Evolutionary conservation across 768 basidiomycete species (phyloP), one percentile per base, ranked within the genome.

Genomic region (Hygrophoropsis aurantiaca): DNA sequence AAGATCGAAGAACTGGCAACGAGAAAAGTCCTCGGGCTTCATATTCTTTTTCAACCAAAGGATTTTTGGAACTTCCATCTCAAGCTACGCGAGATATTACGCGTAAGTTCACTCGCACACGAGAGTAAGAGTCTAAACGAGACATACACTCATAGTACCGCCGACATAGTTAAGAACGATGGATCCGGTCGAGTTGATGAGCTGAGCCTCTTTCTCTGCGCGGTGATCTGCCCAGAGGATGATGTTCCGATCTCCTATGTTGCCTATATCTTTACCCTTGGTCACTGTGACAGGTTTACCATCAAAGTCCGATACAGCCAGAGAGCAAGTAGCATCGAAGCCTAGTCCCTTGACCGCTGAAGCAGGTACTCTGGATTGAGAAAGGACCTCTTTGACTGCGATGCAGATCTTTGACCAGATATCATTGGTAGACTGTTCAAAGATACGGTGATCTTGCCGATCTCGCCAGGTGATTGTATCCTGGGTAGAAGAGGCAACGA

Each of bases 11-110:
- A 90, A 89, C 57, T 90, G 86, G 68, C 86, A 90, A 44, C 72
- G 72, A 19, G 78, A 66, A 69, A 99, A 98, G 15, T 73, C 74
- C 10, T 77, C 69, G 0, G 80, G 61, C 2, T 77, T 60, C 94
- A 98, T 94, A 70, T 88, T 75, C 50, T 82, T 85, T 67, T 94
- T 97, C 35, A 98, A 78, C 97, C 97, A 98, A 23, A 98, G 82
- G 24, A 94, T 87, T 67, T 98, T 98, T 0, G 95, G 95, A 36
- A 97, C 82, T 68, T 97, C 95, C 97, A 98, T 98, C 68, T 98
- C 94, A 35, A 97, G 79, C 90, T 97, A 33, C 37, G 30, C 23
- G 27, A 20, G 42, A 15, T 38, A 51, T n/a, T n/a, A n/a, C n/a
- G 21, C 15, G 44, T 57, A 35, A 52, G 42, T n/a, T 48, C 19